Evolutionary conservation across 805 yeast species (phyloP).

Genomic region (Teunomyces barrocoloradensis): DNA sequence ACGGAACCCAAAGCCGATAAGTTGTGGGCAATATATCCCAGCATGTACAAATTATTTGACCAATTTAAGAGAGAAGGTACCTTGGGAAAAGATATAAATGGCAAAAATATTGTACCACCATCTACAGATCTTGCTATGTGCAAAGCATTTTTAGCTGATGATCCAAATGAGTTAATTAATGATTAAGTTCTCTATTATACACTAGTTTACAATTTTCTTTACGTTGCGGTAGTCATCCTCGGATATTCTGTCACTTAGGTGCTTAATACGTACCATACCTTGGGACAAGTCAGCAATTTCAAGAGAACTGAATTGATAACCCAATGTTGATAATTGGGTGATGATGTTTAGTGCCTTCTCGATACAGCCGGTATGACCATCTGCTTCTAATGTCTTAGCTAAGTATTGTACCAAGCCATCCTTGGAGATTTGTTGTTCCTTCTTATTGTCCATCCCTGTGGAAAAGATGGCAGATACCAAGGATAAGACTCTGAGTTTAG

Average conservation of each 20-base stretch:
- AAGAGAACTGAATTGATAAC: constrained; percentile 43
- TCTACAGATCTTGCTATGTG: constrained; percentile 48
- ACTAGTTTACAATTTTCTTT: constrained; percentile 36
- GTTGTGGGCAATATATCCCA: constrained; percentile 39
- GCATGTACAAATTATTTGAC: constrained; percentile 31
- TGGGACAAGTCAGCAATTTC: constrained; percentile 38
- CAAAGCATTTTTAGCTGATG: constrained; percentile 46
- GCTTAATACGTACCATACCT: constrained; percentile 38
- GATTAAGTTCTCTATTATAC: constrained; percentile 6
- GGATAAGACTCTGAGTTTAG: constrained; percentile 54
- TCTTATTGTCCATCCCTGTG: constrained; percentile 44
- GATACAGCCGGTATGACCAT: constrained; percentile 46
- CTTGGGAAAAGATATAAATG: constrained; percentile 41
- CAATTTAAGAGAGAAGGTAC: constrained; percentile 26
- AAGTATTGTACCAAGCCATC: constrained; percentile 34
- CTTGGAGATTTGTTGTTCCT: constrained; percentile 36
- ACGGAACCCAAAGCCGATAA: constrained; percentile 50
- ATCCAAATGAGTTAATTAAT: constrained; percentile 45
- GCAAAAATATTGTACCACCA: constrained; percentile 47
- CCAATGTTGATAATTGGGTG: constrained; percentile 39
- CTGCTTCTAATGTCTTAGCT: constrained; percentile 27
- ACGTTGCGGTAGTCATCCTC: constrained; percentile 52
- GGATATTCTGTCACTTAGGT: constrained; percentile 48
- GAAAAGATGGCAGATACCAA: constrained; percentile 59
- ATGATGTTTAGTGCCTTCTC: constrained; percentile 58